Percentiles rank a stretch among this genome's conserved stretches.
Conservation (phyloP, 208 protist species). For the Blastocrithidia nonstop region DNA sequence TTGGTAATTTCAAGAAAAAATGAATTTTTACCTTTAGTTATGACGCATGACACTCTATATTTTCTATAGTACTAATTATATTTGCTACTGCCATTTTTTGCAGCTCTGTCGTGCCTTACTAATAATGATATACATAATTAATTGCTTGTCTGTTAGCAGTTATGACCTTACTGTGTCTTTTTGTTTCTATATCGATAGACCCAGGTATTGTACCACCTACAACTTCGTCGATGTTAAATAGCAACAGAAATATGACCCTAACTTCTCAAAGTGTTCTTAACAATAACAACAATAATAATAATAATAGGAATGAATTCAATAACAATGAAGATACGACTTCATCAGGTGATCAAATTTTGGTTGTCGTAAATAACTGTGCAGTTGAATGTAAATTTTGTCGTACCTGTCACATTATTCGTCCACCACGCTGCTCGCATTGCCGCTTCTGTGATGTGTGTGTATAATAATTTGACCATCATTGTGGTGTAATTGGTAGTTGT, state of each 20-base stretch:
- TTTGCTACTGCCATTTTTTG: conserved; percentile 19
- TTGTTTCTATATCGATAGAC: conserved; percentile 37
- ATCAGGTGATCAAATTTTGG: background rate
- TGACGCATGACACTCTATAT: conserved; percentile 20
- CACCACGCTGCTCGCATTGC: conserved; percentile 69
- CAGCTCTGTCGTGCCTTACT: conserved; percentile 23
- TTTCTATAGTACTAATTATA: conserved; percentile 22
- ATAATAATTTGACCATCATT: conserved; percentile 80
- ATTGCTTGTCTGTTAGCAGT: conserved; percentile 15
- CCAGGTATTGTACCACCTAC: conserved; percentile 53
- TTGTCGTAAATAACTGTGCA: conserved; percentile 16
- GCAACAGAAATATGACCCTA: too few relatives aligned
- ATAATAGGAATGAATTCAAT: conserved; percentile 3
- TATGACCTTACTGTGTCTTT: conserved; percentile 23
- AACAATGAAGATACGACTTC: conserved; percentile 1
- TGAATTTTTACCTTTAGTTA: conserved; percentile 16
- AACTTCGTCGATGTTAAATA: conserved; percentile 7
- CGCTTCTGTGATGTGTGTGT: conserved; percentile 69
- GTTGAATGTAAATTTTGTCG: conserved; percentile 52
- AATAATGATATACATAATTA: conserved; percentile 30
- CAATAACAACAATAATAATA: conserved; percentile 3
- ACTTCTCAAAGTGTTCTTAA: background rate
- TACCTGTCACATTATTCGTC: conserved; percentile 68
- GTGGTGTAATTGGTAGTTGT: conserved; percentile 53
- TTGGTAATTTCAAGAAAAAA: too few relatives aligned